These are phyloP conservation scores for Amanita inopinata DNA, from an alignment of 768 basidiomycete genomes.

Conservation along the genomic window DNA sequence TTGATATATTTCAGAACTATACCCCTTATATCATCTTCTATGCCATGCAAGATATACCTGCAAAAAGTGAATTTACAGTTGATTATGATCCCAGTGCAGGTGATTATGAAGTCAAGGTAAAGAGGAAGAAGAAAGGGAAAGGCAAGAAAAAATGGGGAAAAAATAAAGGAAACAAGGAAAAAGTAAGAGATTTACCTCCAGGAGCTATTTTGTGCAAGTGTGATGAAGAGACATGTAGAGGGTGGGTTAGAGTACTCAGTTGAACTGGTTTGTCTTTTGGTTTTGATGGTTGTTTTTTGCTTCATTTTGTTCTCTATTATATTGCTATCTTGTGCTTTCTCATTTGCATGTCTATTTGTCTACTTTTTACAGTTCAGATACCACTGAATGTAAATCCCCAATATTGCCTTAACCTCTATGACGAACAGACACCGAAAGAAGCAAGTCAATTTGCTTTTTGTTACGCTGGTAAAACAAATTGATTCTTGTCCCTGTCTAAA, in stretches of 20 bases:
- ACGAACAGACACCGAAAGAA: no score
- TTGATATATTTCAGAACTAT: conserved; percentile 31
- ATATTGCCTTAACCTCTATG: no score
- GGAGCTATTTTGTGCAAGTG: conserved; percentile 29
- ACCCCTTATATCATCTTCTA: conserved; percentile 57
- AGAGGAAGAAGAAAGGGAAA: background rate
- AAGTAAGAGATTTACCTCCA: conserved; percentile 19
- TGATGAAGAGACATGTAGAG: no score
- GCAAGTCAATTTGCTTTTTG: no score
- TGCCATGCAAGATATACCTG: conserved; percentile 35
- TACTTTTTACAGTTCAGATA: no score
- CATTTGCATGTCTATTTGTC: no score
- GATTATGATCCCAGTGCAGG: conserved; percentile 45
- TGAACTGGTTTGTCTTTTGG: no score
- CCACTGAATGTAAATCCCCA: no score
- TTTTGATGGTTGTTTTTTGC: no score
- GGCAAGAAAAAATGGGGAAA: conserved; percentile 12
- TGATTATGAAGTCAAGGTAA: background rate
- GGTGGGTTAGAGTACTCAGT: conserved; percentile 17
- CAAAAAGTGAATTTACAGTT: conserved; percentile 48
- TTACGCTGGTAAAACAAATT: background rate
- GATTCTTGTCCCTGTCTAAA: background rate
- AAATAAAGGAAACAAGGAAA: conserved; percentile 12
- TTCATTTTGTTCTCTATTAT: no score
- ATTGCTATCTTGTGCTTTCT: no score